Base-by-base conservation (phyloP, 192 early-diverging fungal genomes). In the Endogone sp. region DNA sequence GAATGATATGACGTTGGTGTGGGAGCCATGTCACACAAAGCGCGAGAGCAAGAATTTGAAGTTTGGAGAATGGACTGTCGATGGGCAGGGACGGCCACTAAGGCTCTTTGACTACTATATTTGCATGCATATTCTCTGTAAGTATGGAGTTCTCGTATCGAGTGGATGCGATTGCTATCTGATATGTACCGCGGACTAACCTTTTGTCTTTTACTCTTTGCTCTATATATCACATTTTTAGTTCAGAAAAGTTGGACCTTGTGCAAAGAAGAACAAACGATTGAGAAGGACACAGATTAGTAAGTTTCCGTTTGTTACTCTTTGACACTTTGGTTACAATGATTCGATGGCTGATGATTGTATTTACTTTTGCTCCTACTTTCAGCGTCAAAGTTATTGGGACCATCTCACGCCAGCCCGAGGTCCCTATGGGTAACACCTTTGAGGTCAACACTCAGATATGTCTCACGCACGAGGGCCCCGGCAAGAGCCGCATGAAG, bases 81-180 rank as follows among this genome's bases (percentile, higher is more conserved):
- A 60, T 28, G 24, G 10, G 2, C 24, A 60, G 22, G 59, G 59
- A 11, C 59, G 22, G 10, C 59, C 22, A 22, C 24, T 26, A 22
- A 23, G 59, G 22, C 4, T 16, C 10, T 26, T 60, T 23, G 27
- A 23, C 59, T 60, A 60, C 27, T 10, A 28, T 10, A 60, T 60
- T 28, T 60, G 59, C 27, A 60, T 60, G 59, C 59, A 21, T 6
- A 60, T 60, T 60, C 24, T 60, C 22, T 60, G 59, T 60, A 22
- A 60, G 59, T 60, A 23, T n/a, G n/a, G n/a, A n/a, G n/a, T n/a
- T n/a, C n/a, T n/a, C n/a, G n/a, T n/a, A n/a, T n/a, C n/a, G n/a
- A n/a, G n/a, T n/a, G n/a, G n/a, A n/a, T n/a, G n/a, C n/a, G n/a
- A n/a, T n/a, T n/a, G n/a, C n/a, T n/a, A n/a, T n/a, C n/a, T n/a